phyloP scores from a whole-genome alignment of 768 basidiomycete species.

The Mycena amicta region DNA sequence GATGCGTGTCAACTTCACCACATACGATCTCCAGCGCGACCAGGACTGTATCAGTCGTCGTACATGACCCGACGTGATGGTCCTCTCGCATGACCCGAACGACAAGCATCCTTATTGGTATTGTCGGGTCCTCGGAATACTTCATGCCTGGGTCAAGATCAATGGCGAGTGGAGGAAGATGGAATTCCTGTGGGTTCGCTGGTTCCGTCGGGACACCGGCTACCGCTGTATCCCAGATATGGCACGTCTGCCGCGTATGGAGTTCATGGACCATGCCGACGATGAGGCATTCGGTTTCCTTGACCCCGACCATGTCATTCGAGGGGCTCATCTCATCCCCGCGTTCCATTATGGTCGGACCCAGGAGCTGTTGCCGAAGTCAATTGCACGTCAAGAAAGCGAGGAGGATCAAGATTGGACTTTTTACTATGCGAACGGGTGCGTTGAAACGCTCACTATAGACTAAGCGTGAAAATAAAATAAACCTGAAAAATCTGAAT shows the following conservation, averaged over 20 bases:
- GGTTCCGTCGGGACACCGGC: neutral
- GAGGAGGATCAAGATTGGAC: slow-evolving; percentile 27
- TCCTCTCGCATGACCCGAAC: slow-evolving; percentile 19
- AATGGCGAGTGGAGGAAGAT: neutral
- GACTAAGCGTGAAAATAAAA: too few species aligned
- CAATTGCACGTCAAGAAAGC: neutral
- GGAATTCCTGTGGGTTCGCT: neutral
- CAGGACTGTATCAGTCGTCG: slow-evolving; percentile 36
- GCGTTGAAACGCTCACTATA: too few species aligned
- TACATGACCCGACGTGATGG: slow-evolving; percentile 28
- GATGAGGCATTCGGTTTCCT: slow-evolving; percentile 40
- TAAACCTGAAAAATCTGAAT: too few species aligned
- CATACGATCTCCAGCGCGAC: slow-evolving; percentile 35
- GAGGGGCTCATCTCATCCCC: slow-evolving; percentile 38
- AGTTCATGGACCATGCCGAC: neutral
- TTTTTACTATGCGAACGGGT: slow-evolving; percentile 35
- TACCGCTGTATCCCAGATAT: neutral
- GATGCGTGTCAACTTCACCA: slow-evolving; percentile 35
- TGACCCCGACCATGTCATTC: slow-evolving; percentile 35
- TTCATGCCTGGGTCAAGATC: slow-evolving; percentile 24
- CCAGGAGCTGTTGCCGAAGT: neutral
- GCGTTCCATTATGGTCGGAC: slow-evolving; percentile 26
- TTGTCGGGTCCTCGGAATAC: slow-evolving; percentile 22
- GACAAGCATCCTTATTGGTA: slow-evolving; percentile 27
- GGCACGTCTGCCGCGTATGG: slow-evolving; percentile 20